Conservation (phyloP, 345 rosid genomes). For the Litchi chinensis region DNA sequence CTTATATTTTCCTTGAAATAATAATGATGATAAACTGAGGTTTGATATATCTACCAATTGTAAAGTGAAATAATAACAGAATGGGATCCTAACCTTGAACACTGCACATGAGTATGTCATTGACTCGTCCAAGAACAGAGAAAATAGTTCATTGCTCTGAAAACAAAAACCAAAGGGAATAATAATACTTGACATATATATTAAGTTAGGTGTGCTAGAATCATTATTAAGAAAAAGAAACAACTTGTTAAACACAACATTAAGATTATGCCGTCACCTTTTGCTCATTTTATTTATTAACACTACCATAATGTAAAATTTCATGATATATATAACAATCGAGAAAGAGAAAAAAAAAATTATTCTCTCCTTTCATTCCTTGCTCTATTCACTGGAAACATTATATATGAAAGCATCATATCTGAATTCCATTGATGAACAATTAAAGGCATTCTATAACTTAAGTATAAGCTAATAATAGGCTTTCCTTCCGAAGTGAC, state of each 20-base stretch:
- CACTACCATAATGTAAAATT: background rate
- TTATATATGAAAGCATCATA: too few relatives aligned
- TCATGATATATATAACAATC: too few relatives aligned
- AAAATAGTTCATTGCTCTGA: constrained; percentile 84
- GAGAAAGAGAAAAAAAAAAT: background rate
- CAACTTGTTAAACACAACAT: background rate
- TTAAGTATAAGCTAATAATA: too few relatives aligned
- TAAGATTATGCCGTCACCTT: background rate
- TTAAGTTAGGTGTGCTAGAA: background rate
- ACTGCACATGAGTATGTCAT: constrained; percentile 89
- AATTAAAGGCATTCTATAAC: too few relatives aligned
- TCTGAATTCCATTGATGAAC: too few relatives aligned
- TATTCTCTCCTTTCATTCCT: background rate
- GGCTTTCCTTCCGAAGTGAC: too few relatives aligned
- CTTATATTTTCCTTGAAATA: background rate
- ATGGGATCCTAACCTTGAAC: constrained; percentile 57
- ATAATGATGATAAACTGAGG: background rate
- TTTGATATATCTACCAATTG: background rate
- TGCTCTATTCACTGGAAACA: background rate
- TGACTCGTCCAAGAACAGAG: constrained; percentile 80
- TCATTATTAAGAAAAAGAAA: background rate
- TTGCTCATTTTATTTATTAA: background rate
- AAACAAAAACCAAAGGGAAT: constrained; percentile 6
- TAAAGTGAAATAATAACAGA: background rate
- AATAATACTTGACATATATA: background rate